Base-by-base conservation (phyloP, 768 basidiomycete species). In the Strobilomyces confusus region DNA sequence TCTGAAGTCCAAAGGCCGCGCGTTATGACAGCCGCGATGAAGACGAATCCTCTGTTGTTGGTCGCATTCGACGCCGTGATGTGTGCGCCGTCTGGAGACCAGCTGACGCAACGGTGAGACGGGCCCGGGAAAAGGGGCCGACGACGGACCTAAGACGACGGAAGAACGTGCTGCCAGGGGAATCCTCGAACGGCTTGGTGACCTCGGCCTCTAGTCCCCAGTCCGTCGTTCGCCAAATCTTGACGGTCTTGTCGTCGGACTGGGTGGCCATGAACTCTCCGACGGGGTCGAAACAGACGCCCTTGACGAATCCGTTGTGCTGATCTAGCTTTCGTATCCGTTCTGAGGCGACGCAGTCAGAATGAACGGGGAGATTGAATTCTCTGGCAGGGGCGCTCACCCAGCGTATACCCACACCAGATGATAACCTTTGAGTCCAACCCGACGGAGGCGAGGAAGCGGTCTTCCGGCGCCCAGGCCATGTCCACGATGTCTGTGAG, bases 1-100 rank as follows among this genome's bases (percentile, higher is more conserved):
- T 95, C 90, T 6, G 89, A 87, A 4, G 85, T 86, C 92, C 94
- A 98, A 12, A 86, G 80, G 44, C 85, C 87, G 30, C 95, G 80
- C 0, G 89, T 87, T 57, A 99, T 95, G 22, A 98, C 93, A 8
- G 94, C 92, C 3, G 95, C 97, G 41, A 98, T 95, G 67, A 98
- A 99, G 7, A 98, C 95, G 52, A 93, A 94, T 19, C 95, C 95
- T 58, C 87, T 86, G 62, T 91, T 92, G 68, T 98, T 98, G 48
- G 94, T 98, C 2, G 95, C 93, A 64, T 98, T 98, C 1, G 95
- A 95, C 1, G 95, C 92, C 5, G 94, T 97, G 55, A 99, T 92
- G 66, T 97, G 93, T 2, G 95, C 91, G n/a, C 97, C 97, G 64
- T 98, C 97, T 2, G 97, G 97, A 1, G 95, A 98, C 97, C 97